These are phyloP conservation scores for Ophiostoma sp. DNA, from an alignment of 2,329 filamentous ascomycete genomes.

Conservation along the genomic window DNA sequence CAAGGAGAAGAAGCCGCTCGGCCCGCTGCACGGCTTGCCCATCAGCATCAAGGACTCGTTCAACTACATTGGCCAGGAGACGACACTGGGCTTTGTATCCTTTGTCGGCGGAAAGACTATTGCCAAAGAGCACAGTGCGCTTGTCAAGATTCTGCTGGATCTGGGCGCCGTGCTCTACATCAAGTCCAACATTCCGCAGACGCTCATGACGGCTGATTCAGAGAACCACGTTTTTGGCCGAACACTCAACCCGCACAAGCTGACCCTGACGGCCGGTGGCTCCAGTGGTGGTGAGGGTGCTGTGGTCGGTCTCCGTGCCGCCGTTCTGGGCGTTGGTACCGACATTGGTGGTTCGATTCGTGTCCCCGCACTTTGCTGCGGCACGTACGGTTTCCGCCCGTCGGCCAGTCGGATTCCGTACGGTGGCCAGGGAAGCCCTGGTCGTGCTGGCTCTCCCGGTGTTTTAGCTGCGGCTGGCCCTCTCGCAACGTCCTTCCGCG, in stretches of 20 bases:
- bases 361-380: constrained; percentile 37
- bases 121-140: constrained; percentile 29
- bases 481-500: constrained; percentile 46
- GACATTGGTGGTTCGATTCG: constrained; percentile 36
- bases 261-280: constrained; percentile 38
- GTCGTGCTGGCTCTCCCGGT: background rate
- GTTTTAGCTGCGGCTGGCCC: constrained; percentile 13
- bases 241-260: constrained; percentile 40
- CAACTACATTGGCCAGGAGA: constrained; percentile 17
- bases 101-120: constrained; percentile 3
- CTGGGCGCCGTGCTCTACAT: constrained; percentile 34
- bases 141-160: constrained; percentile 32
- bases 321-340: constrained; percentile 39
- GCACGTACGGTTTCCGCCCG: constrained; percentile 36
- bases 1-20: constrained; percentile 36
- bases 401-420: constrained; percentile 2
- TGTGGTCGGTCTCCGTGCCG: constrained; percentile 38
- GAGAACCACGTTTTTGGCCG: constrained; percentile 40
- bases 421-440: background rate
- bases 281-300: constrained; percentile 43
- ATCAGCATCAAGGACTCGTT: constrained; percentile 26
- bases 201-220: constrained; percentile 32
- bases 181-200: constrained; percentile 34
- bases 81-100: constrained; percentile 11
- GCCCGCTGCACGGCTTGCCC: constrained; percentile 48